Base-by-base conservation (phyloP, 176 grass and related monocot genomes). In the Elymus sibiricus region DNA sequence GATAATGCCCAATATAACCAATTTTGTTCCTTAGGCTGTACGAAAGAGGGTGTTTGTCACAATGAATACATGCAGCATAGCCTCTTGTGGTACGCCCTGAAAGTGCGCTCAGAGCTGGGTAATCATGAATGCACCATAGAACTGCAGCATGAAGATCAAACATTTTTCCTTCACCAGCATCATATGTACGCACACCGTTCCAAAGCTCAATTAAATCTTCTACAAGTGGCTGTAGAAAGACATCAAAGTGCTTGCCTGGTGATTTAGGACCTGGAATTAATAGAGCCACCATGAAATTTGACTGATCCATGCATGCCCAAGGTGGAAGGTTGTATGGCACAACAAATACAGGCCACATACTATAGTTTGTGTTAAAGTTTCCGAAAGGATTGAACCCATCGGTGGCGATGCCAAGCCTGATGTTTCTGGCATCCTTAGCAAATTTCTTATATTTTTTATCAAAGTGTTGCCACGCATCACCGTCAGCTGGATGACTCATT, bases 1-100 rank as follows among this genome's bases (percentile, higher is more conserved):
- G 75, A 2, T 53, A 29, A 60, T 87, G 85, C 10, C 38, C 85
- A 43, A 87, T 87, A 53, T 74, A 87, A 28, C 43, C 79, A 80
- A 19, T 19, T 19, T 22, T 58, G 1, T n/a, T 31, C 62, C 51
- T 86, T 72, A 80, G 68, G 14, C n/a, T 12, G 7, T 68, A 25
- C 10, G 78, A 87, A 31, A 17, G 56, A 43, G 35, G 61, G 11
- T 74, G 4, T 26, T 81, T 76, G 66, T 76, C 74, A 74, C 67
- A 88, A 39, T 39, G 24, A 5, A 49, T 22, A 27, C 69, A 88
- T 46, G 58, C 79, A 71, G 56, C 35, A 64, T 64, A 56, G 2
- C 79, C 55, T 65, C 69, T 88, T 21, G 86, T 60, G 37, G 55
- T 82, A 56, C 79, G n/a, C n/a, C n/a, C n/a, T n/a, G n/a, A n/a